A percentile compares a stretch with the other conserved stretches of the same genome.
Evolutionary conservation across 495 filamentous ascomycete species (phyloP).

Genomic region (Acidiella bohemica): DNA sequence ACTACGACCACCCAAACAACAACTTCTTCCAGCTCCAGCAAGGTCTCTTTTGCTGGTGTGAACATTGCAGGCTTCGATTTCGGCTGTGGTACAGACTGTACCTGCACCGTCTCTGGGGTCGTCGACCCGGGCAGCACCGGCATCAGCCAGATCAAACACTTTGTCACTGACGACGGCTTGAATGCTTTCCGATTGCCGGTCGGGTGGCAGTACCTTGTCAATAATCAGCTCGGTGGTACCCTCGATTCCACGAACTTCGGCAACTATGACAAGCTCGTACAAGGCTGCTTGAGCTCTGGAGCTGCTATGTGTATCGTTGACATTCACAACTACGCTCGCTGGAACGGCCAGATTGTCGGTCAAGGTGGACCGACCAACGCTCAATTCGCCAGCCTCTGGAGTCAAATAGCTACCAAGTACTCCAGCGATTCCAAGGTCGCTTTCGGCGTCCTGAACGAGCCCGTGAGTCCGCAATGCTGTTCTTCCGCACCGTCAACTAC

Average conservation of each 20-base stretch:
- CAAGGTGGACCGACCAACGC: slow-evolving; percentile 43
- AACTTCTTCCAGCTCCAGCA: slow-evolving; percentile 2
- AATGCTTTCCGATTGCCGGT: slow-evolving; percentile 46
- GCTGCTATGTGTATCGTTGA: slow-evolving; percentile 45
- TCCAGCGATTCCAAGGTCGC: slow-evolving; percentile 33
- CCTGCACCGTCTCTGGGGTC: slow-evolving; percentile 27
- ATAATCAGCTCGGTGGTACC: slow-evolving; percentile 35
- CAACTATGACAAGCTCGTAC: slow-evolving; percentile 44
- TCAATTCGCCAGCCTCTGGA: slow-evolving; percentile 45
- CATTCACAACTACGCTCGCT: slow-evolving; percentile 47
- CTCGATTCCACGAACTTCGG: slow-evolving; percentile 36
- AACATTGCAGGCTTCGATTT: slow-evolving; percentile 39
- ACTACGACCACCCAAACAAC: slow-evolving; percentile 1
- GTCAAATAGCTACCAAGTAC: slow-evolving; percentile 43
- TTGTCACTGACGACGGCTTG: slow-evolving; percentile 36
- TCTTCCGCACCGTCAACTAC: too few relatives aligned
- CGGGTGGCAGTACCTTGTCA: slow-evolving; percentile 44
- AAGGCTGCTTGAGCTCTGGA: slow-evolving; percentile 43
- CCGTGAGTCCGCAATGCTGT: slow-evolving; percentile 20
- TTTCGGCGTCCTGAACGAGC: slow-evolving; percentile 56
- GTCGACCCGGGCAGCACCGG: slow-evolving; percentile 14
- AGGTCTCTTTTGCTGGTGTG: slow-evolving; percentile 27
- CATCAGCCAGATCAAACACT: slow-evolving; percentile 44
- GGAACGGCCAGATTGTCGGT: slow-evolving; percentile 46
- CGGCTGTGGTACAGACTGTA: slow-evolving; percentile 38